Evolutionary conservation across 495 filamentous ascomycete genomes (phyloP).

Genomic region (Hypoxylon crocopeplum): DNA sequence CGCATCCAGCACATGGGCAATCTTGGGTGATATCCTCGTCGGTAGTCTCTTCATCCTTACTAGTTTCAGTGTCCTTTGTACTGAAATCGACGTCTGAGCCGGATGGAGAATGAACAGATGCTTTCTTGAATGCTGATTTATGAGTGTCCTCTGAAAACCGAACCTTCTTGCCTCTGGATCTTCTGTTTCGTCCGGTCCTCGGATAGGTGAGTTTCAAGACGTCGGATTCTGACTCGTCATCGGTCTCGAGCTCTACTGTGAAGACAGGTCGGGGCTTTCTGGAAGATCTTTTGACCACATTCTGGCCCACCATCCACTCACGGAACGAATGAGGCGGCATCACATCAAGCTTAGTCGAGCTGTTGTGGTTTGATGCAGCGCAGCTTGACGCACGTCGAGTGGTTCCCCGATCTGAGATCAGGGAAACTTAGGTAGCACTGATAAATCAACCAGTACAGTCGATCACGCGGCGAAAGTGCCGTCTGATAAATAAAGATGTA

Average conservation of each 20-base stretch:
- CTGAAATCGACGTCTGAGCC: constrained; percentile 14
- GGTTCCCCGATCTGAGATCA: too few relatives aligned
- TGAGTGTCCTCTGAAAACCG: constrained; percentile 26
- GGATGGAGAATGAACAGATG: neutral
- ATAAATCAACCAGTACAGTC: too few relatives aligned
- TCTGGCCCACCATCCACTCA: constrained; percentile 54
- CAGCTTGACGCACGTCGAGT: neutral
- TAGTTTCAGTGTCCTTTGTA: constrained; percentile 16
- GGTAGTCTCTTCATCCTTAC: constrained; percentile 6
- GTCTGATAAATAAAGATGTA: too few relatives aligned
- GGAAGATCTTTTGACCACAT: constrained; percentile 19
- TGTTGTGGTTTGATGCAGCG: neutral
- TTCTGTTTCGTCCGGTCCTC: constrained; percentile 13
- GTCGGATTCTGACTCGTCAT: constrained; percentile 48
- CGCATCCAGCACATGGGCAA: constrained; percentile 39
- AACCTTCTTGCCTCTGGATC: constrained; percentile 23
- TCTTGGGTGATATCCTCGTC: constrained; percentile 26
- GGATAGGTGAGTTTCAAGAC: constrained; percentile 47
- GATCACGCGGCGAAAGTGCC: too few relatives aligned
- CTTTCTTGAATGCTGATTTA: constrained; percentile 34
- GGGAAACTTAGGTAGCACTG: too few relatives aligned
- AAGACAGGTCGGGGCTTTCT: constrained; percentile 35
- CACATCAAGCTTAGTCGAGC: neutral
- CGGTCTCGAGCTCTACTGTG: constrained; percentile 44
- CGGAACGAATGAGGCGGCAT: constrained; percentile 40